Base-by-base conservation (phyloP, 148 eudicot genomes). In the Camellia japonica region DNA sequence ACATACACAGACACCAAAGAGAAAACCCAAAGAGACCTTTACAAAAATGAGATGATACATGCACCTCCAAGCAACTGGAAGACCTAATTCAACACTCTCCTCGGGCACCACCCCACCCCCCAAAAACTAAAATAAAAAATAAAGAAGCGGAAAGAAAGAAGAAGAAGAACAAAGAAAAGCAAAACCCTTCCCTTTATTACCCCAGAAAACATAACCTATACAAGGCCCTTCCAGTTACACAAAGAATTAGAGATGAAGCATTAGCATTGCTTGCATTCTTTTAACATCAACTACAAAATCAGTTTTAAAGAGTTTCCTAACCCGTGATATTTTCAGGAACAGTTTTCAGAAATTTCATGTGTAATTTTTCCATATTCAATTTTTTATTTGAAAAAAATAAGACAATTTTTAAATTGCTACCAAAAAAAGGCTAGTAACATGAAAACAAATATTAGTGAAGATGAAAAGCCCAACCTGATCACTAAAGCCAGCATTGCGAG, bases 401-500 rank as follows among this genome's bases (percentile, higher is more conserved):
- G 47, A 76, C 49, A 23, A 30, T 76, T 55, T 11, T 54, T 7
- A 18, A 14, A 30, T 30, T 30, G 38, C 38, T 30, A 30, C 38
- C 38, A 30, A 30, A 30, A 58, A 47, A 63, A 71, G 18, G 47
- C 43, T 9, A 20, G 38, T 10, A 43, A 78, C n/a, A 19, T 46
- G 2, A 61, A 68, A 12, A 73, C 6, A 54, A 19, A 66, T 19
- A n/a, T 15, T 60, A 79, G 68, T 3, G 11, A 54, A 51, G 60
- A 58, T 7, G 60, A 62, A 30, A 71, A 74, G 51, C 68, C 9
- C 18, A 80, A 93, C 98, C 94, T 94, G 98, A 61, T 92, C 93
- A 77, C 91, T 87, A 83, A 83, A 92, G 74, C 98, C 98, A 87
- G 98, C 84, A 87, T 94, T 94, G 49, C 96, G 91, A 58, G 98